These are phyloP conservation scores for Wallacemonas sp. DNA, from an alignment of 208 protist genomes.

Conservation along the genomic window DNA sequence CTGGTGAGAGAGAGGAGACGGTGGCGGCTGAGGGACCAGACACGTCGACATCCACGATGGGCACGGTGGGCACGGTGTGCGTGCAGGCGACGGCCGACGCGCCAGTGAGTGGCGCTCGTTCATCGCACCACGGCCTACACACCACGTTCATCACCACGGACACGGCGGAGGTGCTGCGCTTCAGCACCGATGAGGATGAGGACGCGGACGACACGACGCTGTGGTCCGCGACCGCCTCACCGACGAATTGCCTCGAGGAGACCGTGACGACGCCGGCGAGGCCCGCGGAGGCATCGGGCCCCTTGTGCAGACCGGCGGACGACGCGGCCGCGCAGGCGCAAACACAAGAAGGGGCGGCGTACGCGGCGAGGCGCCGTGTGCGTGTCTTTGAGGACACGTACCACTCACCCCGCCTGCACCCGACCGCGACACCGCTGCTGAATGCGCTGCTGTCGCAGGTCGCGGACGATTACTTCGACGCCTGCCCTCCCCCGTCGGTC, in stretches of 20 bases:
- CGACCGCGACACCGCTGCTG: background rate
- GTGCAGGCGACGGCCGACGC: no score
- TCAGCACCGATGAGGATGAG: background rate
- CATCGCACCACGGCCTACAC: background rate
- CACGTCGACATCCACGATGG: no score
- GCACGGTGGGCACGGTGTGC: no score
- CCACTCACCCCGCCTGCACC: conserved; percentile 1
- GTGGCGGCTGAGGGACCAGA: no score
- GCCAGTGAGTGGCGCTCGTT: background rate
- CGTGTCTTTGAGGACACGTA: conserved; percentile 14
- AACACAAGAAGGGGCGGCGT: background rate
- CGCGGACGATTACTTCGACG: conserved; percentile 6
- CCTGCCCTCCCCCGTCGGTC: background rate
- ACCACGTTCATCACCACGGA: background rate
- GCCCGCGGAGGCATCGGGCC: background rate
- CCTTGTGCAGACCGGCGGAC: background rate
- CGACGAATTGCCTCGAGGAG: no score
- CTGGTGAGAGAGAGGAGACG: no score
- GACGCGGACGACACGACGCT: background rate
- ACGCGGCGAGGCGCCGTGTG: background rate
- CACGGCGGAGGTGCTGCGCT: background rate
- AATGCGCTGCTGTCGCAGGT: conserved; percentile 2
- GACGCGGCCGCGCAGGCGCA: background rate
- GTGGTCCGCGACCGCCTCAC: background rate
- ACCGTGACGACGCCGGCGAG: no score